These are phyloP conservation scores for Sutorius australiensis DNA, from an alignment of 768 basidiomycete species.

Conservation along the genomic window DNA sequence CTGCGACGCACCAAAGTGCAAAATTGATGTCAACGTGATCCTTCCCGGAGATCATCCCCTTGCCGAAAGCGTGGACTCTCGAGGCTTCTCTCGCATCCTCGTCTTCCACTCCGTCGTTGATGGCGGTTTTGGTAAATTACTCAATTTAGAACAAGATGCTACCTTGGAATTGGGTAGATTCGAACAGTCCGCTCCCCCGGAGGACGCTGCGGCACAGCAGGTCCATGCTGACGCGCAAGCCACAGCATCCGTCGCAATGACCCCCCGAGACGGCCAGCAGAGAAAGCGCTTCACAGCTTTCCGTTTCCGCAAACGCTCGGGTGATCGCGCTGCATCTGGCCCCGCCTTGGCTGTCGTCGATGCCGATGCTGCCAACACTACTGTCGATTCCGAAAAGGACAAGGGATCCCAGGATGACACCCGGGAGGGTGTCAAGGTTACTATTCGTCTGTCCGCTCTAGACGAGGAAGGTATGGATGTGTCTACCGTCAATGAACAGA, in stretches of 20 bases:
- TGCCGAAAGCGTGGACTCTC: conserved; percentile 34
- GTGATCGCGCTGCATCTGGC: conserved; percentile 56
- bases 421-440: conserved; percentile 66
- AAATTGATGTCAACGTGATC: conserved; percentile 73
- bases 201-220: conserved; percentile 9
- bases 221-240: conserved; percentile 10
- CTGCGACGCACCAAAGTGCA: conserved; percentile 82
- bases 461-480: conserved; percentile 71
- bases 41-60: conserved; percentile 64
- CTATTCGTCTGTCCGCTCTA: conserved; percentile 77
- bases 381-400: conserved; percentile 36
- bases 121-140: conserved; percentile 76
- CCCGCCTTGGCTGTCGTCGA: conserved; percentile 80
- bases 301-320: conserved; percentile 58
- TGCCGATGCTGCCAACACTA: conserved; percentile 43
- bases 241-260: conserved; percentile 10
- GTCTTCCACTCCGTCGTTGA: conserved; percentile 54
- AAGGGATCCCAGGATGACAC: conserved; percentile 46
- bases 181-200: conserved; percentile 36
- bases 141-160: conserved; percentile 75
- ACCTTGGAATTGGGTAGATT: conserved; percentile 78
- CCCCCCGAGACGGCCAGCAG: conserved; percentile 19
- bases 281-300: conserved; percentile 65
- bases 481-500: conserved; percentile 74
- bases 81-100: conserved; percentile 29